phyloP scores from a whole-genome alignment of 257 asterid genomes.

The Fraxinus americana region DNA sequence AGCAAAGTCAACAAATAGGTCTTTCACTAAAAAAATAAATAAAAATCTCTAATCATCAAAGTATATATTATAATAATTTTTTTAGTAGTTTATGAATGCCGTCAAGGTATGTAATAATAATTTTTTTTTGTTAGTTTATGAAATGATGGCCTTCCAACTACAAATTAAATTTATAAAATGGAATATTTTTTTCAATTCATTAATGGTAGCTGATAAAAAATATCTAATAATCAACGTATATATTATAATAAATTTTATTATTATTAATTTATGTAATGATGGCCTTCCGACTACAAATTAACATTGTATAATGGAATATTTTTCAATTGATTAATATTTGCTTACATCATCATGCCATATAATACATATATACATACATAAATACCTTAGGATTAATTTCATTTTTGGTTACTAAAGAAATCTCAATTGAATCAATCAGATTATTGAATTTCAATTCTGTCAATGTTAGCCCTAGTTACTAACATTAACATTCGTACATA shows the following conservation, averaged over 20 bases:
- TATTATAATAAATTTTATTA: conserved; percentile 2
- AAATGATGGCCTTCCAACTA: conserved; percentile 30
- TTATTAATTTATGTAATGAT: conserved; percentile 22
- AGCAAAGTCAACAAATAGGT: not conserved
- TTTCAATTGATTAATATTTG: conserved; percentile 5
- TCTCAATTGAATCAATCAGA: not conserved
- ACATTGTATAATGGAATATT: conserved; percentile 29
- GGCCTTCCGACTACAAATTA: conserved; percentile 20
- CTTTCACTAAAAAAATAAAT: not conserved
- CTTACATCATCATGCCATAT: conserved; percentile 7
- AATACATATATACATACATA: not conserved
- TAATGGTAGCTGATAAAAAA: not conserved
- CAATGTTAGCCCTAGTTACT: not conserved
- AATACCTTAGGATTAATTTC: not conserved
- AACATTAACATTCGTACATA: no score
- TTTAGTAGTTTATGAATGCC: no score
- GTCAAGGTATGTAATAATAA: not conserved
- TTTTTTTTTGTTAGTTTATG: not conserved
- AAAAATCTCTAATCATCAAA: conserved; percentile 11
- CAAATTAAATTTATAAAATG: conserved; percentile 3
- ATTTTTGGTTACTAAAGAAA: no score
- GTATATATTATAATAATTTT: no score
- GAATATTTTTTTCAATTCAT: conserved; percentile 32
- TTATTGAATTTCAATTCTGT: not conserved
- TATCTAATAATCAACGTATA: conserved; percentile 12